Evolutionary conservation across 177 flowering plant species (phyloP), one percentile per base, ranked within the genome.

Genomic region (Tripterygium wilfordii): DNA sequence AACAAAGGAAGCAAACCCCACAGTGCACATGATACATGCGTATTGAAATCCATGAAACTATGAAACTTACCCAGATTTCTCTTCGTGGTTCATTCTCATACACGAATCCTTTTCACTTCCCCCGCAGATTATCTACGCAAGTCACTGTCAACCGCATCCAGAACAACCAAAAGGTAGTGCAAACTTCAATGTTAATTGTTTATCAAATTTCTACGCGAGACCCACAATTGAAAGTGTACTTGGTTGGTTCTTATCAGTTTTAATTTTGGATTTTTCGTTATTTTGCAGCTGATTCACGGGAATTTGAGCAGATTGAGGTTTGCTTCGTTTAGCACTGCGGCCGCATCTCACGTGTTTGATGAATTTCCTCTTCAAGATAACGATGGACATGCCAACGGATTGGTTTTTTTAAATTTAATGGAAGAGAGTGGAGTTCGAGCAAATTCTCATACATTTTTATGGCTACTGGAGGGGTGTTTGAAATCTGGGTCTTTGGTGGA

Each of bases 391-490:
- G 13, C 54, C 30, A 62, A 57, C 33, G 75, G 69, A 24, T 43
- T 63, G 48, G 56, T 59, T 21, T 54, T 67, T 46, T 53, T 63
- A 3, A 40, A 50, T 33, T 42, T 54, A 20, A 66, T 61, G 70
- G 82, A 76, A 51, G 57, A 49, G 21, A 68, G 63, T 9, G 72
- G 78, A 5, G 32, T 76, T 53, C 48, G 36, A 3, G 63, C 79
- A 0, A 73, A 82, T 60, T 21, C 26, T 47, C 60, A 67, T n/a
- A 70, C 78, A 1, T 82, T 68, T 48, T 1, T 52, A 0, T 77
- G 68, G 77, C 72, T 82, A 4, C 48, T 82, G 39, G 74, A 77
- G 10, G 65, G 63, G 10, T 73, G 66, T 45, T 51, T 62, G 49
- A 67, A 43, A 31, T 55, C 51, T 49, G 72, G 68, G 55, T 71